These are phyloP conservation scores for Didymellaceae sp. DNA, from an alignment of 2,329 filamentous ascomycete species.

Conservation along the genomic window DNA sequence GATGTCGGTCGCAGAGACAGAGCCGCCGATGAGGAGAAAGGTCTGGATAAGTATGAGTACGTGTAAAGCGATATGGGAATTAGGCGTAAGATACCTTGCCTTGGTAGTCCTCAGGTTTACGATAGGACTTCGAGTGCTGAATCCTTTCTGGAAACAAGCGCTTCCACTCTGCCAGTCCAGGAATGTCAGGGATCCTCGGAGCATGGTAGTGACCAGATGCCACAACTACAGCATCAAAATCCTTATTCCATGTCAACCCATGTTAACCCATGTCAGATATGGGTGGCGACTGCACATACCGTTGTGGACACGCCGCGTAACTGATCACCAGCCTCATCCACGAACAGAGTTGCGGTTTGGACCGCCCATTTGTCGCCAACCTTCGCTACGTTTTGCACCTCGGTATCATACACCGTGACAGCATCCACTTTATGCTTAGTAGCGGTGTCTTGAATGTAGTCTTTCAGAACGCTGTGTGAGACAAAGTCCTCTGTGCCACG, in stretches of 20 bases:
- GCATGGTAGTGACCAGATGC: conserved; percentile 63
- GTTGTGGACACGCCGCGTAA: conserved; percentile 1
- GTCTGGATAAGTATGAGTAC: conserved; percentile 46
- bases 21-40: conserved; percentile 62
- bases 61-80: background rate
- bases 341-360: conserved; percentile 54
- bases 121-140: conserved; percentile 60
- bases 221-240: conserved; percentile 60
- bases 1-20: conserved; percentile 63
- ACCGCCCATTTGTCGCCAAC: conserved; percentile 59
- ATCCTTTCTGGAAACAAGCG: conserved; percentile 53
- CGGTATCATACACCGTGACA: conserved; percentile 62
- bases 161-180: conserved; percentile 57
- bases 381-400: conserved; percentile 63
- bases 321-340: conserved; percentile 19
- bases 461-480: conserved; percentile 61
- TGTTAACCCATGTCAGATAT: too few relatives aligned
- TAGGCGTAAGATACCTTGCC: conserved; percentile 54
- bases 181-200: conserved; percentile 57
- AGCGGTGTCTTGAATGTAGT: conserved; percentile 69
- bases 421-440: conserved; percentile 57
- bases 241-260: conserved; percentile 23
- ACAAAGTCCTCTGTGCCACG: conserved; percentile 66
- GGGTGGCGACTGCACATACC: too few relatives aligned
- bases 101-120: conserved; percentile 55